A percentile compares a stretch with the other conserved stretches of the same genome.
Conservation (phyloP, 202 grass and related monocot genomes). For the Panicum virgatum region DNA sequence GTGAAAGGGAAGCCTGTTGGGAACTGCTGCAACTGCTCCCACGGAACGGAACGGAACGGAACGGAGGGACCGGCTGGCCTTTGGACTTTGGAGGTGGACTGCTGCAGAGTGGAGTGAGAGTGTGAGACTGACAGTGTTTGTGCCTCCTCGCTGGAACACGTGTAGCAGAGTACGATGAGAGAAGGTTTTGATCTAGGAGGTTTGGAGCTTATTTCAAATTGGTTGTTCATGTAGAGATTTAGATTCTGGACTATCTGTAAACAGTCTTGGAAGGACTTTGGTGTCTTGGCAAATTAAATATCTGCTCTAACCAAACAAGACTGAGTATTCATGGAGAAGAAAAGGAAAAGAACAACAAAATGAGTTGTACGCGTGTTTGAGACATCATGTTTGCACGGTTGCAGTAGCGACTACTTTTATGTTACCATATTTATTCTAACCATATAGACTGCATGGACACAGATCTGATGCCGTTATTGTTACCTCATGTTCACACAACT, state of each 20-base stretch:
- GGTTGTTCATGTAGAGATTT: too few species aligned
- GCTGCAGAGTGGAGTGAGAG: neutral
- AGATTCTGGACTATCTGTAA: too few species aligned
- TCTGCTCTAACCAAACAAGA: too few species aligned
- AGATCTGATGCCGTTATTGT: too few species aligned
- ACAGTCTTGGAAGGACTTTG: neutral
- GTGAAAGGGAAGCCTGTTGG: conserved; percentile 14
- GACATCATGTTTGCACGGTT: neutral
- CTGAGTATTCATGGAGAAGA: neutral
- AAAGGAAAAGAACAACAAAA: neutral
- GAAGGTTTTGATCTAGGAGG: neutral
- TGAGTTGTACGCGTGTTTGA: rapidly evolving
- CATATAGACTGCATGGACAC: too few species aligned
- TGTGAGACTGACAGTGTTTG: neutral
- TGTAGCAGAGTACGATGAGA: neutral
- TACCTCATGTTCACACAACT: neutral
- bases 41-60: neutral
- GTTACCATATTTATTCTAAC: too few species aligned
- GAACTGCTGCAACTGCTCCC: neutral
- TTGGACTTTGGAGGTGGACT: neutral
- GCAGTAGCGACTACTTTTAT: too few species aligned
- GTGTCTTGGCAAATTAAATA: neutral
- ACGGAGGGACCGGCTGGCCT: neutral
- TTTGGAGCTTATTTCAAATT: neutral
- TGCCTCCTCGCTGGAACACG: neutral